These are phyloP conservation scores for Boletellus sp. DNA, from an alignment of 1,284 basidiomycete species.

Conservation along the genomic window DNA sequence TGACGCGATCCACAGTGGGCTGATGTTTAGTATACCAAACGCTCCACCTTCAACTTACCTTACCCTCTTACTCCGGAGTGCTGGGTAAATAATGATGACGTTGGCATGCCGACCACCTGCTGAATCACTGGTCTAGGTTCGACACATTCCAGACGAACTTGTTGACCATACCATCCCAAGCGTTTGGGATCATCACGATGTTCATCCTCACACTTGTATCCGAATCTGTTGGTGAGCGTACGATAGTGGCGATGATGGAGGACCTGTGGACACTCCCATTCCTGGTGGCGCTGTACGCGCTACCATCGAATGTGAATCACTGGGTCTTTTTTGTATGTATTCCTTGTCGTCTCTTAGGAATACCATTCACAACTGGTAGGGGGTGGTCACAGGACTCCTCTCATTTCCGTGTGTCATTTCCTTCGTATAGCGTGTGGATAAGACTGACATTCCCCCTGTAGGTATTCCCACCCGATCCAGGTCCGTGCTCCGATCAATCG, in stretches of 20 bases:
- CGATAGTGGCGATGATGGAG: constrained; percentile 45
- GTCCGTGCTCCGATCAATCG: constrained; percentile 1
- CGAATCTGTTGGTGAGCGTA: constrained; percentile 45
- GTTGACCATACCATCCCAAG: constrained; percentile 53
- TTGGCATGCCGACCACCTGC: neutral
- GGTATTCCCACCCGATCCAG: constrained; percentile 40
- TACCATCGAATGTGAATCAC: constrained; percentile 10
- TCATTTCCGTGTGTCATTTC: constrained; percentile 33
- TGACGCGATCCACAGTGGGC: constrained; percentile 29
- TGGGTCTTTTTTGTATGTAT: constrained; percentile 15
- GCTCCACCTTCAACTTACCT: constrained; percentile 54
- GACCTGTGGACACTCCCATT: constrained; percentile 46
- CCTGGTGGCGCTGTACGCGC: constrained; percentile 11
- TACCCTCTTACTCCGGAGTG: constrained; percentile 55
- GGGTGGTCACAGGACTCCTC: constrained; percentile 29
- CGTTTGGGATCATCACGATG: constrained; percentile 43
- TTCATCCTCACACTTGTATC: constrained; percentile 43
- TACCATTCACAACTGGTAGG: constrained; percentile 14
- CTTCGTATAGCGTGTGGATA: neutral
- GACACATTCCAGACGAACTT: constrained; percentile 59
- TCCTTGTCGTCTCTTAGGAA: neutral
- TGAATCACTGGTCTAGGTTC: constrained; percentile 40
- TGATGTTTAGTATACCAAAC: constrained; percentile 48
- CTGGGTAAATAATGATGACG: constrained; percentile 38
- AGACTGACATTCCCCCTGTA: neutral